Evolutionary conservation across 306 rosid species (phyloP), one percentile per base, ranked within the genome.

Genomic region (peach (Prunus persica)): DNA sequence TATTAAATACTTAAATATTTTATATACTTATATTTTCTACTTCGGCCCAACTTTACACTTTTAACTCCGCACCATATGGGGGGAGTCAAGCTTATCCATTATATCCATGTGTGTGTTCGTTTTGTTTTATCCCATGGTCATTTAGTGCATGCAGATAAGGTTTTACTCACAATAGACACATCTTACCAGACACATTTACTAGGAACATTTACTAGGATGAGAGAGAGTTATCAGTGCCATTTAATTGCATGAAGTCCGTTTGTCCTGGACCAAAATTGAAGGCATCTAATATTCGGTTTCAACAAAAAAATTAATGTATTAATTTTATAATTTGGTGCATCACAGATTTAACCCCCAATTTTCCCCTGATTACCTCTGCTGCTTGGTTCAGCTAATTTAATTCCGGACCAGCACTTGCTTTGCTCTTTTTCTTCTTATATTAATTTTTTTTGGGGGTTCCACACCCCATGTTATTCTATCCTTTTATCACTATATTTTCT

Each of bases 61-160:
- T 2, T 34, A 34, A 2, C 41, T 34, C 41, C 7, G 8, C 41
- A 5, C 41, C 9, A 6, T 5, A 0, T 5, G 2, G 41, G 8
- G 1, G 0, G 8, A 34, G 7, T 5, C 41, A 34, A 34, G 0
- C 18, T 60, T 60, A 60, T 60, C 65, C 10, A 13, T 60, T 60
- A 20, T 57, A 56, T 57, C 3, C 63, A 22, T 5, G 0, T 3
- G 62, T 6, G 63, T 1, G 28, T 57, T 24, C 24, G 5, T 14
- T 15, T 63, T 62, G 22, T 14, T 62, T 62, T 14, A 28, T 15
- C 28, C 67, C 67, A 11, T 2, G 43, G 67, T 28, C 22, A 15
- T 63, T 63, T 28, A 63, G 67, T 63, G 45, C 67, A 63, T 28
- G 67, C 67, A 30, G 67, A 63, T 28, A 62, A 15, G 67, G 20